Conservation (phyloP, 2,329 filamentous ascomycete species). For the Penicillium freii region DNA sequence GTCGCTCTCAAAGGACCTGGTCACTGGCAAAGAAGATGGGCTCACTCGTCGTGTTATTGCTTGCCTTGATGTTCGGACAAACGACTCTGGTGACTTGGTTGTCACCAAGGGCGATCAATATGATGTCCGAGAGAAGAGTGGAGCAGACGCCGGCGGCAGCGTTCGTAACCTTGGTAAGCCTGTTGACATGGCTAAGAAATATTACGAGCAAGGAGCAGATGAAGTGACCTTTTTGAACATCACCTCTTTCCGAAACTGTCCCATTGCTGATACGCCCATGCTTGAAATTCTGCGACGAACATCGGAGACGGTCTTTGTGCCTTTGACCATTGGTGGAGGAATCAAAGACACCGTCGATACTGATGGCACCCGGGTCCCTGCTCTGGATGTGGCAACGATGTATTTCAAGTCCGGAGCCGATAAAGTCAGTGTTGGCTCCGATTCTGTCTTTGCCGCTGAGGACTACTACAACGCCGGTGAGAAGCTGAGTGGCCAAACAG, state of each 20-base stretch:
- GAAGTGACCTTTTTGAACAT: constrained; percentile 99
- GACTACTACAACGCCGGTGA: constrained; percentile 74
- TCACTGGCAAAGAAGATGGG: constrained; percentile 51
- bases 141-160: constrained; percentile 53
- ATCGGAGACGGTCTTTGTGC: constrained; percentile 90
- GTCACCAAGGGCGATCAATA: constrained; percentile 99
- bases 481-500: constrained; percentile 73
- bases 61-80: constrained; percentile 91
- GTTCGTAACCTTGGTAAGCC: constrained; percentile 96
- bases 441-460: constrained; percentile 89
- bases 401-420: constrained; percentile 98
- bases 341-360: constrained; percentile 90
- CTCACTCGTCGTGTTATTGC: constrained; percentile 93
- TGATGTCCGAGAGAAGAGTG: constrained; percentile 86
- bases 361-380: constrained; percentile 80
- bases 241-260: constrained; percentile 94
- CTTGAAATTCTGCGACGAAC: constrained; percentile 85
- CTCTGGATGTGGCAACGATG: constrained; percentile 88
- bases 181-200: constrained; percentile 86
- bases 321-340: constrained; percentile 90
- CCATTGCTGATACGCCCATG: constrained; percentile 90
- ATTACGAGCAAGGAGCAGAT: constrained; percentile 95
- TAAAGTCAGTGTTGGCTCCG: constrained; percentile 94
- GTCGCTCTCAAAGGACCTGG: constrained; percentile 44
- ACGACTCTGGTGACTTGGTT: constrained; percentile 90